A percentile compares a stretch with the other conserved stretches of the same genome.
Evolutionary conservation across 768 basidiomycete species (phyloP).

Genomic region (Coprinopsis cinerea): DNA sequence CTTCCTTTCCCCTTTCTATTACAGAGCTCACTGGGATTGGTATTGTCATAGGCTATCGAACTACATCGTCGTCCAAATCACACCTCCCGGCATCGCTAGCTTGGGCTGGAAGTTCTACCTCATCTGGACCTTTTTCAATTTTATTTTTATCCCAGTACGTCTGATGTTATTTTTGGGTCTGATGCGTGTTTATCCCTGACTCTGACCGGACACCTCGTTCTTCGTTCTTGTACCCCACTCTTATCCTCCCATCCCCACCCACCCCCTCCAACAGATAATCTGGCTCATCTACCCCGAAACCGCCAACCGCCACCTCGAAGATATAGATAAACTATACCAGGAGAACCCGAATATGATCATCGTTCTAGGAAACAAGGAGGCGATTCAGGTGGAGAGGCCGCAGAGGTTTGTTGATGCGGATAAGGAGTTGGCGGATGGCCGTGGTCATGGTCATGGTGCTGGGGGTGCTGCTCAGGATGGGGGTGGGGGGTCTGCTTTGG

Average conservation of each 20-base stretch:
- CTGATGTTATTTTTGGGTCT: background rate
- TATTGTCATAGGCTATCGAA: constrained; percentile 36
- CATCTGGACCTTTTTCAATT: constrained; percentile 45
- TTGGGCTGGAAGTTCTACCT: constrained; percentile 46
- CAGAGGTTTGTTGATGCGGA: constrained; percentile 37
- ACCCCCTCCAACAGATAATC: constrained; percentile 27
- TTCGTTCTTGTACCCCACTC: background rate
- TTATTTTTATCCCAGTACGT: constrained; percentile 41
- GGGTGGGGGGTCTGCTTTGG: too few species aligned
- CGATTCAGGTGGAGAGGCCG: constrained; percentile 36
- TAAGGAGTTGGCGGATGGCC: constrained; percentile 20
- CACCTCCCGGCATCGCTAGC: constrained; percentile 38
- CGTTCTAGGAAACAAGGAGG: constrained; percentile 38
- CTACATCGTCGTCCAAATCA: constrained; percentile 45
- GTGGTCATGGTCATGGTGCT: too few species aligned
- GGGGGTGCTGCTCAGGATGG: too few species aligned
- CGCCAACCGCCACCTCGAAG: constrained; percentile 43
- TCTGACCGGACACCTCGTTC: background rate
- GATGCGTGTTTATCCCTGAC: background rate
- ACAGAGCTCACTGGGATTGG: too few species aligned
- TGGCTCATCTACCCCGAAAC: constrained; percentile 46
- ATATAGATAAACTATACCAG: constrained; percentile 42
- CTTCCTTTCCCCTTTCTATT: background rate
- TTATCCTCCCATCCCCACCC: background rate
- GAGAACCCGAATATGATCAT: constrained; percentile 37